Percentiles rank a stretch among this genome's conserved stretches.
Conservation (phyloP, 1,139 yeast species). For the Blastobotrys buckinghamii region DNA sequence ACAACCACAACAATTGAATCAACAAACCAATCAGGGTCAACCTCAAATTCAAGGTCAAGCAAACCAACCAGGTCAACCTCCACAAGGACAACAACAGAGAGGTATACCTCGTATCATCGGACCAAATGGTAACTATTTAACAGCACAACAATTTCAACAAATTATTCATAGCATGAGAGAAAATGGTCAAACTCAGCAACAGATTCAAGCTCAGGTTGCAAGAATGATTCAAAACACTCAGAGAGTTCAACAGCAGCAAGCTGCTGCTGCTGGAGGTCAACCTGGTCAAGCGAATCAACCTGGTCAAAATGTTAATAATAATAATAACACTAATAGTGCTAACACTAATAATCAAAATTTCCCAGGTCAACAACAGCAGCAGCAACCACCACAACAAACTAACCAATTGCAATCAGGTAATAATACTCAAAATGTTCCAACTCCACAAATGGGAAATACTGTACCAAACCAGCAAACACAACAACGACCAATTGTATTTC, state of each 20-base stretch:
- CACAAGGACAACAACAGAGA: background rate
- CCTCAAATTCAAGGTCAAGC: constrained; percentile 16
- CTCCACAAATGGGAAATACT: background rate
- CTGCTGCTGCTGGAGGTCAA: no score
- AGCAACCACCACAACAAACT: constrained; percentile 5
- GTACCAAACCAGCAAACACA: background rate
- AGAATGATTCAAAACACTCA: background rate
- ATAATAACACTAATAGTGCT: background rate
- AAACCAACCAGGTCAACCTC: background rate
- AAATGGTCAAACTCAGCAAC: constrained; percentile 6
- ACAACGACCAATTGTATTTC: background rate
- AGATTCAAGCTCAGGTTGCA: constrained; percentile 4
- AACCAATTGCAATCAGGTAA: background rate
- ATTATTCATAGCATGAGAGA: constrained; percentile 5
- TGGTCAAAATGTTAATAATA: background rate
- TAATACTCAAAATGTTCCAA: no score
- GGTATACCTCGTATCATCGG: background rate
- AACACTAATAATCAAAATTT: background rate
- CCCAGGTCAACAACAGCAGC: background rate
- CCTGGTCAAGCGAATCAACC: background rate
- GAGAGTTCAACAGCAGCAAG: background rate
- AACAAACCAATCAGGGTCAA: constrained; percentile 8
- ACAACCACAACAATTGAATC: constrained; percentile 9
- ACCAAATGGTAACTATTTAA: background rate
- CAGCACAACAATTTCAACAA: constrained; percentile 1